Evolutionary conservation across 2,329 filamentous ascomycete species (phyloP), one percentile per base, ranked within the genome.

Genomic region (Xylaria sp.): DNA sequence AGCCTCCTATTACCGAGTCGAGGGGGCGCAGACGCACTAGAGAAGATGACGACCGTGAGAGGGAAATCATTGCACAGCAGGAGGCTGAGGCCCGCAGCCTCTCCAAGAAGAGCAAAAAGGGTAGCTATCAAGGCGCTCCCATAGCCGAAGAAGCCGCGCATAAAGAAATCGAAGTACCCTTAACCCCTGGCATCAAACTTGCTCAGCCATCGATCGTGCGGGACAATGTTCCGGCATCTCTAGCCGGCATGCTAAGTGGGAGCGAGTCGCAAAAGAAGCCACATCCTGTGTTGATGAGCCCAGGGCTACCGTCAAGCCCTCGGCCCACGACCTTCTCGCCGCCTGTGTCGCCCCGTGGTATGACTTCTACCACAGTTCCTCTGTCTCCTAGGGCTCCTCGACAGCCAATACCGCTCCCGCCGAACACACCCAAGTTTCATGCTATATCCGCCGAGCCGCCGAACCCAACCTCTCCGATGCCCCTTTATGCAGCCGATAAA

Each of bases 21-120:
- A 85, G 93, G 64, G 94, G 93, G 8, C 86, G 93, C 61, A 84
- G 92, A 68, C 92, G 90, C 75, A 97, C 93, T 2, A 85, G 93
- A 54, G 92, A 94, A 74, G 92, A 97, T 64, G 93, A 97, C 70
- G 92, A 97, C 68, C 83, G 84, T 56, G 85, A 92, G 56, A 87
- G 93, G 48, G 91, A 94, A 72, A 81, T 87, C 13, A 75, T 88
- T n/a, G 86, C 85, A 1, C 74, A 85, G 47, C 83, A 87, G 71
- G 88, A 93, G 69, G 85, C 89, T 11, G 89, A 92, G 71, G 82
- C 84, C 27, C 84, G 89, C 60, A 93, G 90, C 74, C 78, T 86
- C 29, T 93, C 91, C 0, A 91, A 90, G 74, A 92, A 90, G 80
- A 88, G 83, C 74, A 88, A 84, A 72, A 82, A 80, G 65, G 80